Base-by-base conservation (phyloP, 345 rosid genomes). In the Brassica nigra region DNA sequence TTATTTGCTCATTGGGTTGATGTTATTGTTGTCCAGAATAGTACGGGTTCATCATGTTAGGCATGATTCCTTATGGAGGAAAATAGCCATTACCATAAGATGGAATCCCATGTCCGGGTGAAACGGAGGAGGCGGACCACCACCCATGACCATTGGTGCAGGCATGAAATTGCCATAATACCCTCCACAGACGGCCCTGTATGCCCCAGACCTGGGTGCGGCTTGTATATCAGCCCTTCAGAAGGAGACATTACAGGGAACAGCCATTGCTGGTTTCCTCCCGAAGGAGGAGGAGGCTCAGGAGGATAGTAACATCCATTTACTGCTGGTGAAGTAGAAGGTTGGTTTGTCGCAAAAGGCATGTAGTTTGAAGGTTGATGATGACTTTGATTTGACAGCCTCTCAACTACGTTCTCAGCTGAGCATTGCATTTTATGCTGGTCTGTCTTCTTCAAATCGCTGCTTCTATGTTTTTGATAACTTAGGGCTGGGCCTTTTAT, bases 151-250 rank as follows among this genome's bases (percentile, higher is more conserved):
- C 83, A 87, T 3, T 3, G 89, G 92, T 62, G 84, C 39, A 30
- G 85, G 78, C 47, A 85, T 88, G 66, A 72, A 84, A 33, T 90
- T 90, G 42, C 90, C 89, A 76, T 80, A 86, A 52, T 85, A 71
- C 0, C 76, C 83, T 27, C 89, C 91, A 76, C 81, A 86, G 84
- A 58, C 92, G 73, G 81, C 76, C 90, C 93, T 27, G 79, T 73
- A 58, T 82, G 82, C 75, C 89, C 92, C 42, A 88, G 81, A 11
- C 78, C 88, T 8, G 89, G 70, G 75, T 85, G 92, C 27, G 98
- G 98, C 86, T 92, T 94, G 86, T 90, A 94, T 78, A 94, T 78
- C 18, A 92, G 91, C 73, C 97, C 98, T 83, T 94, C 97, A 0
- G 93, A 88, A 42, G 97, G 97, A 34, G 98, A 91, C 94, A 94